Evolutionary conservation across 306 rosid species (phyloP).

Genomic region (Hippophae gyantsensis): DNA sequence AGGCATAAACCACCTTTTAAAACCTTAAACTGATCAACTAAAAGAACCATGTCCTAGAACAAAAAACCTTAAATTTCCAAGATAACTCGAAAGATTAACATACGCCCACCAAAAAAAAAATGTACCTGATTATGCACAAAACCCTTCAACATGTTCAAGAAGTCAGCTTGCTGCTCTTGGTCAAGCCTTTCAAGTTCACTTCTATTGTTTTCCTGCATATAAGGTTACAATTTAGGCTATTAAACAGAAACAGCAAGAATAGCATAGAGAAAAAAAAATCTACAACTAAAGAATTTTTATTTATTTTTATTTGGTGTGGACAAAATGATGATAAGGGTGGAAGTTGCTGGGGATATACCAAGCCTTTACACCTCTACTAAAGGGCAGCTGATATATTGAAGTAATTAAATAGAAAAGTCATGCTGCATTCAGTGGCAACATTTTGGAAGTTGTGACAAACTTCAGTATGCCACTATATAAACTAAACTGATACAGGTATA

Average conservation of each 20-base stretch:
- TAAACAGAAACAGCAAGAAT: not conserved
- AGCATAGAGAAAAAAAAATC: not conserved
- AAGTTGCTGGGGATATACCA: too few species aligned
- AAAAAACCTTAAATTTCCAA: not conserved
- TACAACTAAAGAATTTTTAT: not conserved
- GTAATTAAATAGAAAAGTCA: not conserved
- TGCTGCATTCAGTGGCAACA: not conserved
- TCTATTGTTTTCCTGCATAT: conserved; percentile 77
- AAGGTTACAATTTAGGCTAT: not conserved
- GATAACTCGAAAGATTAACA: conserved; percentile 1
- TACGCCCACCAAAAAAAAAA: conserved; percentile 1
- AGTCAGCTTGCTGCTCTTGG: conserved; percentile 66
- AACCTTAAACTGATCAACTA: too few species aligned
- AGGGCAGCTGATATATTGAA: not conserved
- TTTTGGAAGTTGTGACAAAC: too few species aligned
- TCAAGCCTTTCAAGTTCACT: conserved; percentile 88
- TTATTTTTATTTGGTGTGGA: not conserved
- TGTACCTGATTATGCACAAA: conserved; percentile 84
- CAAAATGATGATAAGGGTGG: too few species aligned
- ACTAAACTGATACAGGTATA: too few species aligned
- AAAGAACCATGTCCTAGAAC: not conserved
- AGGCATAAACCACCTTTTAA: too few species aligned
- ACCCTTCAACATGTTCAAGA: conserved; percentile 81
- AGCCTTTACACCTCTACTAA: too few species aligned
- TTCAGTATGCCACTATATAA: too few species aligned